A percentile compares a stretch with the other conserved stretches of the same genome.
Conservation (phyloP, 192 early-diverging fungal species). For the Blastocladiella britannica region DNA sequence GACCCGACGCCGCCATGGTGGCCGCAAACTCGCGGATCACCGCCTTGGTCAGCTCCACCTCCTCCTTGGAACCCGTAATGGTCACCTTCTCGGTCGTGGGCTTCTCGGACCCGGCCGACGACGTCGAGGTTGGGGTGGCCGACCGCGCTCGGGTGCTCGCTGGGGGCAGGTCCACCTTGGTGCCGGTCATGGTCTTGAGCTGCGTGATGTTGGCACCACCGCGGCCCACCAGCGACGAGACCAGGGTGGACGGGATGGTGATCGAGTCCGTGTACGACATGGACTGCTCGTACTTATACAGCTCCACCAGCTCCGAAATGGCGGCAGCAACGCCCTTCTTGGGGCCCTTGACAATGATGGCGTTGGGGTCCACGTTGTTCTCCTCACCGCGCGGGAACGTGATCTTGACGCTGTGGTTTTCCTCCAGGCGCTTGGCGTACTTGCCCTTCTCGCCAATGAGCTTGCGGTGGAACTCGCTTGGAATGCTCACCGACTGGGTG, state of each 20-base stretch:
- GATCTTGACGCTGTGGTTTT: slow-evolving; percentile 51
- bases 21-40: background rate
- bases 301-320: background rate
- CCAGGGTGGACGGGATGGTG: background rate
- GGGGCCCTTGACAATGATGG: slow-evolving; percentile 21
- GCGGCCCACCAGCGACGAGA: slow-evolving; percentile 55
- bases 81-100: slow-evolving; percentile 14
- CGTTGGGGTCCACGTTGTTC: slow-evolving; percentile 18
- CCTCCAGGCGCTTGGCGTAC: slow-evolving; percentile 51
- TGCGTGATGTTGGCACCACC: slow-evolving; percentile 62
- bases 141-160: too few species aligned
- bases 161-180: slow-evolving; percentile 33
- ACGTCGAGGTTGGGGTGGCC: too few species aligned
- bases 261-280: background rate
- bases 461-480: slow-evolving; percentile 39
- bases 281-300: background rate
- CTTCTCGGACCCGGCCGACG: slow-evolving; percentile 4
- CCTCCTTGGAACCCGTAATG: slow-evolving; percentile 18
- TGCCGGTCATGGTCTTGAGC: slow-evolving; percentile 25
- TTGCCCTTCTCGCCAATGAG: slow-evolving; percentile 48
- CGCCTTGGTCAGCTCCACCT: slow-evolving; percentile 1
- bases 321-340: background rate
- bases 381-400: slow-evolving; percentile 36
- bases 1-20: background rate
- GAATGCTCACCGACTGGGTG: slow-evolving; percentile 26